Base-by-base conservation (phyloP, 108 stramenopile genomes). In the Cyclotella distinguenda region DNA sequence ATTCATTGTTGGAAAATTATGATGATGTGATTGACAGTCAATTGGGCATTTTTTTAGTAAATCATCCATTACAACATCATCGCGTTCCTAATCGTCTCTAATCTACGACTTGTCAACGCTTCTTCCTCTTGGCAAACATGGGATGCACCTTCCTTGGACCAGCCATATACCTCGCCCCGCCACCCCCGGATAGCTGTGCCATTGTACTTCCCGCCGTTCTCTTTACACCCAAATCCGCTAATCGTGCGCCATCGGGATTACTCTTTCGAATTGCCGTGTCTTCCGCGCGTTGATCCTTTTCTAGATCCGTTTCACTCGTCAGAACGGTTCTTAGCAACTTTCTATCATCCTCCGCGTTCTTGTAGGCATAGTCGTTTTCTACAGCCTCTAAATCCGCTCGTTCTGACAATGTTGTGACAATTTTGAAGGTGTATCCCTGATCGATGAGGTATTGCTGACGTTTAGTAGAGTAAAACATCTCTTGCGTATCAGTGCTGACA, bases 361-460 rank as follows among this genome's bases (percentile, higher is more conserved):
- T 74, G 68, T 84, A 93, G 18, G 79, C 79, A 48, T 87, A 93
- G n/a, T 68, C 64, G 35, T 86, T 64, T 55, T 78, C 74, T 15
- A 73, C 49, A 0, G 91, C 91, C 65, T 86, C 84, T 49, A 77
- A 75, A 16, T 90, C 79, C 6, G 93, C 93, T 40, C 69, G 66
- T 49, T 90, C 90, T 25, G 78, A 81, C 3, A 97, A 78, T 43
- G 93, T 92, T n/a, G 91, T 94, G 19, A 95, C 87, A 46, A 99
- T 96, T 81, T 99, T 98, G 90, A 97, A 99, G n/a, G 99, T 98
- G 72, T 99, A 99, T 27, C 99, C 99, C 77, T 99, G 99, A 77
- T 98, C 97, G 36, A 98, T 95, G 34, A 99, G 80, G 70, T 99
- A 99, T 66, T 98, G 96, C 68, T 98, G 97, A 16, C 99, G 86